Base-by-base conservation (phyloP, 495 filamentous ascomycete species). In the Parathielavia hyrcaniae region DNA sequence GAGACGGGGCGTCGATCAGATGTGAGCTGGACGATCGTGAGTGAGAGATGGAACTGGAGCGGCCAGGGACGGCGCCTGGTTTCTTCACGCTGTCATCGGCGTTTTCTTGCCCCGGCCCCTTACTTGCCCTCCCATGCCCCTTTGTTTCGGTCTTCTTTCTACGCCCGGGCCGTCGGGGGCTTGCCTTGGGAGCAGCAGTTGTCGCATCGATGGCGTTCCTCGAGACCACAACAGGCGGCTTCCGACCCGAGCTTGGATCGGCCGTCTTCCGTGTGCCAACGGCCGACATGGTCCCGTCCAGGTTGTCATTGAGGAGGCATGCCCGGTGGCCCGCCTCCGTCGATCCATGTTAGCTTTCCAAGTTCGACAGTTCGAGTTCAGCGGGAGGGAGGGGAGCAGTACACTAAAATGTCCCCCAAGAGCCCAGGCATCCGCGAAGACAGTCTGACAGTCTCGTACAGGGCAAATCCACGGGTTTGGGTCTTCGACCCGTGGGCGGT, bases 321-420 rank as follows among this genome's bases (percentile, higher is more conserved):
- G 53, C 60, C 2, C 60, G 55, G 43, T 69, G 66, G 16, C 46
- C 16, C 5, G 45, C 12, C 63, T 64, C 17, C 17, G 22, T 40
- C 4, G 17, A 0, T 8, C 1, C 0, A 4, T 11, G 36, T 58
- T 10, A 59, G 50, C 12, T 30, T 2, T 30, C 5, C 17, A 22
- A 32, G 19, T 5, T 1, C 0, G 16, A 23, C 17, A 41, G n/a
- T n/a, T n/a, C n/a, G n/a, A n/a, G n/a, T 17, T 50, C n/a, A 38
- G 1, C 35, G 0, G 1, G 8, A 20, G 20, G n/a, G 32, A 43
- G 2, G 38, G 11, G 43, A 13, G 35, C 13, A 5, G n/a, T 50
- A 66, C 61, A 32, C 44, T 62, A 35, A 68, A 68, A 48, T 68
- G 66, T 1, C 59, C 51, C 0, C 61, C 66, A 0, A 68, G 54